Base-by-base conservation (phyloP, 2,329 filamentous ascomycete genomes). In the Penicillium verrucosum region DNA sequence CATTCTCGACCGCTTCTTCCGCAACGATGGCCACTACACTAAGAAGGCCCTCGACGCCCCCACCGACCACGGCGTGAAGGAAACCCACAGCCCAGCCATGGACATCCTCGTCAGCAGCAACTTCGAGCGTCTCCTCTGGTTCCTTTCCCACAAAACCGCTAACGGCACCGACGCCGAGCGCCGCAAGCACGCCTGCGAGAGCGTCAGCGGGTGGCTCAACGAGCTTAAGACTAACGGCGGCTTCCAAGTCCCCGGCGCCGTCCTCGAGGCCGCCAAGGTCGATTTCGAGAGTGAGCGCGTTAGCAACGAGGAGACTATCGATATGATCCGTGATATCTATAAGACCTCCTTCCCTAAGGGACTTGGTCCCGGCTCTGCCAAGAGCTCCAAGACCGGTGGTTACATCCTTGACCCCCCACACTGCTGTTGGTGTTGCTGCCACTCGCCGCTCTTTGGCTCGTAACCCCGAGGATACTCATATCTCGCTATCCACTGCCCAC, bases 31-130 rank as follows among this genome's bases (percentile, higher is more conserved):
- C 38, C 82, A 83, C 64, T 97, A 97, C 77, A 90, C 94, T 79
- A 97, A 97, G 82, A 83, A 92, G 68, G 80, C 86, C 9, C 80
- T 85, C 8, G 58, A 54, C 10, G 34, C 53, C 1, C 16, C 51
- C 11, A 27, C 46, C 27, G 51, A 53, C 18, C 41, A 47, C 30
- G 43, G 51, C 11, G 51, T 53, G 5, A 92, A 91, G 77, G 92
- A 96, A 78, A 99, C 94, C 0, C 83, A 95, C 50, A 92, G 89
- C 65, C 94, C 94, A 0, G 94, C 94, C 44, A 97, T 99, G 94
- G 94, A 99, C 74, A 97, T 97, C 63, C 81, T 97, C 4, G 92
- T 97, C 12, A 93, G 89, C 25, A 94, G 89, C 73, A 99, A 99
- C 80, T 97, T 99, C 72, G 94, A 99, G 81, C 86, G 94, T 32